These are phyloP conservation scores for Marasmius sp. DNA, from an alignment of 1,284 basidiomycete genomes.

Conservation along the genomic window DNA sequence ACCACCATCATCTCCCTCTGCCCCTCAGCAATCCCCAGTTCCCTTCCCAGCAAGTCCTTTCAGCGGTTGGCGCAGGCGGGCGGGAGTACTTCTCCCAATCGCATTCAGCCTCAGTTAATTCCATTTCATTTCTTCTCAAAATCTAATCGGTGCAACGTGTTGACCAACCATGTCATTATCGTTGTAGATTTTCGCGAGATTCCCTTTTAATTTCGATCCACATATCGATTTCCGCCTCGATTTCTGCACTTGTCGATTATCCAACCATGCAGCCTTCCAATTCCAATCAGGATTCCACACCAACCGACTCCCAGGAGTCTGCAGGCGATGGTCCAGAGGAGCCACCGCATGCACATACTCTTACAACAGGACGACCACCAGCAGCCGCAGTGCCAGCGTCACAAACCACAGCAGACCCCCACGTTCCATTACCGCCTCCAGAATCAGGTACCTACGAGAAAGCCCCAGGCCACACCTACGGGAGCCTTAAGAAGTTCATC, in stretches of 20 bases:
- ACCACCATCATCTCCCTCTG: neutral
- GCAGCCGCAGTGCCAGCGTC: constrained; percentile 18
- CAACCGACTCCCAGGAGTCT: constrained; percentile 50
- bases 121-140: constrained; percentile 8
- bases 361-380: constrained; percentile 12
- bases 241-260: constrained; percentile 9
- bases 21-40: neutral
- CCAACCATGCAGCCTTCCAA: constrained; percentile 18
- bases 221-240: no score
- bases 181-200: constrained; percentile 12
- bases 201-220: no score
- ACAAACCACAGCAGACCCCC: no score
- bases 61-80: constrained; percentile 5
- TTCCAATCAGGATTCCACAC: constrained; percentile 42
- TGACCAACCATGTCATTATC: constrained; percentile 14
- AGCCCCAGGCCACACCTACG: constrained; percentile 53
- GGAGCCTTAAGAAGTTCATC: constrained; percentile 44
- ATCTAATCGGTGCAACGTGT: constrained; percentile 9
- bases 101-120: constrained; percentile 13
- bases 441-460: constrained; percentile 52
- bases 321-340: constrained; percentile 59
- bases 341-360: constrained; percentile 43
- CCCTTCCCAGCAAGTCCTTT: no score
- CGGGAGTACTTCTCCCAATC: constrained; percentile 7
- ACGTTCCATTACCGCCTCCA: constrained; percentile 54